phyloP scores from a whole-genome alignment of 1,139 yeast species.

The Diutina sp. region DNA sequence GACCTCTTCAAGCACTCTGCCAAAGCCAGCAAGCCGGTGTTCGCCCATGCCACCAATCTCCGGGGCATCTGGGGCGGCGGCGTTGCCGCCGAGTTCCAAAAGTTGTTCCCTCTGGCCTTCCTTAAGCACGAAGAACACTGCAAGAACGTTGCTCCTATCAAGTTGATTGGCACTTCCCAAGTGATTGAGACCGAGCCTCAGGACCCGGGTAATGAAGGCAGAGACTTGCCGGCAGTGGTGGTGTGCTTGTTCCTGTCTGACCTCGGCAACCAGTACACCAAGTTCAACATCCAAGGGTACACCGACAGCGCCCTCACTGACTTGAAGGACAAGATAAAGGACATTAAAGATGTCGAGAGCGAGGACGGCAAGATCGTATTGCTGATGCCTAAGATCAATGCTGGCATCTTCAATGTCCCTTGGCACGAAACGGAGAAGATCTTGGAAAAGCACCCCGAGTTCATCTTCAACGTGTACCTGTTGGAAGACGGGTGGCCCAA shows the following conservation, averaged over 20 bases:
- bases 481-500: slow-evolving; percentile 5
- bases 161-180: slow-evolving; percentile 41
- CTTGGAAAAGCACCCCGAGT: slow-evolving; percentile 15
- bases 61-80: slow-evolving; percentile 83
- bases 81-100: slow-evolving; percentile 42
- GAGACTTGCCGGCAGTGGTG: slow-evolving; percentile 17
- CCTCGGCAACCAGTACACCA: slow-evolving; percentile 11
- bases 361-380: slow-evolving; percentile 14
- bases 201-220: slow-evolving; percentile 16
- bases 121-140: slow-evolving; percentile 37
- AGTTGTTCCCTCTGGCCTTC: slow-evolving; percentile 39
- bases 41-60: slow-evolving; percentile 71
- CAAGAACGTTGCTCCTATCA: slow-evolving; percentile 12
- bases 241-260: slow-evolving; percentile 67
- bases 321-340: slow-evolving; percentile 12
- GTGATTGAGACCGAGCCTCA: slow-evolving; percentile 23
- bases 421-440: slow-evolving; percentile 57
- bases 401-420: slow-evolving; percentile 71
- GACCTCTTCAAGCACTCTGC: slow-evolving; percentile 38
- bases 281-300: slow-evolving; percentile 28
- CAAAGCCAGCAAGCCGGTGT: slow-evolving; percentile 15
- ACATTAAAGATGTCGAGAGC: background rate
- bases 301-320: slow-evolving; percentile 38
- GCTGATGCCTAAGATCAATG: slow-evolving; percentile 66
- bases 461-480: slow-evolving; percentile 29